Base-by-base conservation (phyloP, 345 rosid species). In the Microthlaspi erraticum region DNA sequence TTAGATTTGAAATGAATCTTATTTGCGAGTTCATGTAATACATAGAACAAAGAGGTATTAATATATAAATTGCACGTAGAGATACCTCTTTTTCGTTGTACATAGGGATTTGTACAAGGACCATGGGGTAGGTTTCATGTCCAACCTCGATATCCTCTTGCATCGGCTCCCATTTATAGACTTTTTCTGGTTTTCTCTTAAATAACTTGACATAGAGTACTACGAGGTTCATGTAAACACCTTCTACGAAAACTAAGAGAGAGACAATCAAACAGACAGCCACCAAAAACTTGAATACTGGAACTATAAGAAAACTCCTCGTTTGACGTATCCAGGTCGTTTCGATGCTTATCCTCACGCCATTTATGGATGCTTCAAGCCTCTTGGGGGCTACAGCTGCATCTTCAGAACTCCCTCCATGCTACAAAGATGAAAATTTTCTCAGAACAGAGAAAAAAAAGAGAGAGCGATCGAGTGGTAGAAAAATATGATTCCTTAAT, bases 141-240 rank as follows among this genome's bases (percentile, higher is more conserved):
- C 85, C 88, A 20, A 76, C 67, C 78, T 86, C 88, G 20, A 58
- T 26, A 49, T 86, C 85, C 2, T 84, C 84, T 6, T 56, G 65
- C 56, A 77, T 71, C 0, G 76, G 56, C 45, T 81, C 83, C 71
- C 80, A 84, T 77, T 69, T 84, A 66, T 84, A 82, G 13, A 67
- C 23, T 18, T 56, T 78, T 60, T 70, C 73, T 3, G 83, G 83
- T 74, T 77, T 76, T 19, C 65, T 72, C 0, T 81, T 59, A 59
- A 82, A 64, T 17, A 79, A 29, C 73, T 84, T 86, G 5, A 79
- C 56, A 5, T 68, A 76, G 23, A 68, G 60, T 6, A 84, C 77
- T 9, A 86, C 81, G 61, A 84, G 49, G 43, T 81, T 82, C 86
- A 86, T 86, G 43, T 77, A 86, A 11, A 81, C 23, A 52, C 81